Base-by-base conservation (phyloP, 257 asterid genomes). In the Forsythia viridissima region DNA sequence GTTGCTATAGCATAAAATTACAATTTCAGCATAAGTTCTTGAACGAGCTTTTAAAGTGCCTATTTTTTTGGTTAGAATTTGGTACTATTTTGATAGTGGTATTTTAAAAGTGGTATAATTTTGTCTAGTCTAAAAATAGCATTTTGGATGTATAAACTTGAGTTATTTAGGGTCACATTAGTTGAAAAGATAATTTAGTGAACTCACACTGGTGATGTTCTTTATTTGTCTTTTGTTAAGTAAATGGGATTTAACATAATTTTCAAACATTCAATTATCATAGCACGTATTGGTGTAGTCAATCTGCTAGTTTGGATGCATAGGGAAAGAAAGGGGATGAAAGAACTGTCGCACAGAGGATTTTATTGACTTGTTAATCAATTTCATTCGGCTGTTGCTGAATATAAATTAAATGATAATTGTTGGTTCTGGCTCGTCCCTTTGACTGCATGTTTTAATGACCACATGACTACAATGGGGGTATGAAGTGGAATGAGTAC, bases 401-500 rank as follows among this genome's bases (percentile, higher is more conserved):
- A 46, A 46, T 18, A 46, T 12, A 46, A 46, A 16, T 44, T 46
- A 46, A 46, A 46, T 46, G 18, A 46, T 46, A 46, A 46, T 46
- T 11, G 55, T 46, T 46, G 18, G 55, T 12, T 46, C 55, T 5
- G 1, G 55, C 18, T 46, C 5, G 1, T 18, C 18, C 11, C 55
- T 46, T 69, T 40, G 73, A 37, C 30, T 20, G 2, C 46, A 16
- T 34, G 73, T 65, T 80, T 52, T 15, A 30, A 57, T 16, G 41
- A 48, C 61, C 46, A 42, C 15, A 61, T 24, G 72, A 36, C 48
- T 55, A 34, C 57, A 77, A 66, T 67, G 77, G 70, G 76, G 75
- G 68, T 46, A 67, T 9, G 40, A 77, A 65, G 46, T 43, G 72
- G 39, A 46, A 46, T 46, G 18, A 12, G 55, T 46, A 46, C 55